Percentiles rank a stretch among this genome's conserved stretches.
Evolutionary conservation across 1,284 basidiomycete species (phyloP).

Genomic region (Coriolopsis trogii): DNA sequence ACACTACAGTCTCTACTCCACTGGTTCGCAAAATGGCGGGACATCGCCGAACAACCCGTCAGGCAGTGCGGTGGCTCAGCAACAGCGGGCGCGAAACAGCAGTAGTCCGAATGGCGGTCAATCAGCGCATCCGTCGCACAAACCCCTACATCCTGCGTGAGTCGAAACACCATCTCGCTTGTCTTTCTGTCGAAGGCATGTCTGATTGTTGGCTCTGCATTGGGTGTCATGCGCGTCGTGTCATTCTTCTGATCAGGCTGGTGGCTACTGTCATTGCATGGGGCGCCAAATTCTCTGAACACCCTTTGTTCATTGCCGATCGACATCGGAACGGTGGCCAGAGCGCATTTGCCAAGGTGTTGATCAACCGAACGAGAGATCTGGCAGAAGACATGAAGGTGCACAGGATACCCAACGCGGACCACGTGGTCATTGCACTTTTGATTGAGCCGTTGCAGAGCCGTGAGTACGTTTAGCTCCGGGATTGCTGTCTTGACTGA

Average conservation of each 20-base stretch:
- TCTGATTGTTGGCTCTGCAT: neutral
- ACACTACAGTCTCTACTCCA: conserved; percentile 47
- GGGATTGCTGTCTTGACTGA: conserved; percentile 2
- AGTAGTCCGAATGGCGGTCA: conserved; percentile 21
- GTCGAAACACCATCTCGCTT: conserved; percentile 1
- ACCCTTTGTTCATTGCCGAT: conserved; percentile 79
- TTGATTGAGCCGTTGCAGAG: conserved; percentile 80
- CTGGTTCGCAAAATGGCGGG: conserved; percentile 29
- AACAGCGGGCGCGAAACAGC: conserved; percentile 20
- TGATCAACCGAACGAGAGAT: conserved; percentile 81
- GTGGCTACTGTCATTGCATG: conserved; percentile 90
- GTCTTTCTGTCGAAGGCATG: neutral
- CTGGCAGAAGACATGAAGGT: conserved; percentile 86
- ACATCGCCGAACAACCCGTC: conserved; percentile 19
- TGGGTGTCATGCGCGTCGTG: neutral
- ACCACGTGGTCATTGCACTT: conserved; percentile 80
- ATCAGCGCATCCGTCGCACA: conserved; percentile 12
- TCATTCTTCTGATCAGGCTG: conserved; percentile 37
- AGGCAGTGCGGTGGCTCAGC: conserved; percentile 13
- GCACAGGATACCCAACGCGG: conserved; percentile 75
- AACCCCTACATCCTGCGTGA: conserved; percentile 30
- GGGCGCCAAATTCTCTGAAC: conserved; percentile 92
- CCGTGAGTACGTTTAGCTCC: conserved; percentile 54
- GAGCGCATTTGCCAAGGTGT: conserved; percentile 75
- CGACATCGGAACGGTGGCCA: conserved; percentile 71